Base-by-base conservation (phyloP, 2,329 filamentous ascomycete species). In the Epichloe amarillans region DNA sequence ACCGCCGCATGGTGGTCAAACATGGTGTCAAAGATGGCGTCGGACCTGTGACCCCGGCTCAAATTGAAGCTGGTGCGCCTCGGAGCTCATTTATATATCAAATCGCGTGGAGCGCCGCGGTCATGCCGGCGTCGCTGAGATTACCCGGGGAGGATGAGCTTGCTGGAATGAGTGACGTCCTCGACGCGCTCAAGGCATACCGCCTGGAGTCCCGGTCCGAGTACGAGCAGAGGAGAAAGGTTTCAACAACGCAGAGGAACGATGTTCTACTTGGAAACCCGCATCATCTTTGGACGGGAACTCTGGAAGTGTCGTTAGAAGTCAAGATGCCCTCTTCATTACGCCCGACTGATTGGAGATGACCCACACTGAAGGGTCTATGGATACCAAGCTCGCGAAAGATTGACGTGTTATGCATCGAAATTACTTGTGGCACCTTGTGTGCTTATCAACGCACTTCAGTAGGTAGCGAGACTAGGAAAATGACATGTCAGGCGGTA, bases 41-140 rank as follows among this genome's bases (percentile, higher is more conserved):
- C 15, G 72, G 69, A 1, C 73, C 75, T 4, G 72, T 66, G 5
- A 72, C 71, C 6, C 73, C 76, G 12, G 63, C 65, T 19, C 77
- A 81, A 50, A 62, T 75, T 15, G 62, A 59, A 2, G 73, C 74
- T 0, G 77, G 77, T 1, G 74, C 72, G 4, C 76, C 76, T 4
- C 46, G 60, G 0, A 63, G 66, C 0, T 63, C 66, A 1, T 70
- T 69, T 50, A 60, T 81, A 39, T 80, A 73, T 55, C 65, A 72
- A 30, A 69, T 66, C 1, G 76, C 77, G 0, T 81, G 77, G 77
- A 69, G 71, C 52, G 67, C 76, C 49, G 56, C 77, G 14, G 53
- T 76, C 3, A 62, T 70, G 54, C 70, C 71, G 7, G 48, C 42
- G 0, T 53, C 54, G 14, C 53, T 69, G 30, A 50, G 49, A 3